Evolutionary conservation across 2,329 filamentous ascomycete species (phyloP).

Genomic region (Fusarium protoensiforme): DNA sequence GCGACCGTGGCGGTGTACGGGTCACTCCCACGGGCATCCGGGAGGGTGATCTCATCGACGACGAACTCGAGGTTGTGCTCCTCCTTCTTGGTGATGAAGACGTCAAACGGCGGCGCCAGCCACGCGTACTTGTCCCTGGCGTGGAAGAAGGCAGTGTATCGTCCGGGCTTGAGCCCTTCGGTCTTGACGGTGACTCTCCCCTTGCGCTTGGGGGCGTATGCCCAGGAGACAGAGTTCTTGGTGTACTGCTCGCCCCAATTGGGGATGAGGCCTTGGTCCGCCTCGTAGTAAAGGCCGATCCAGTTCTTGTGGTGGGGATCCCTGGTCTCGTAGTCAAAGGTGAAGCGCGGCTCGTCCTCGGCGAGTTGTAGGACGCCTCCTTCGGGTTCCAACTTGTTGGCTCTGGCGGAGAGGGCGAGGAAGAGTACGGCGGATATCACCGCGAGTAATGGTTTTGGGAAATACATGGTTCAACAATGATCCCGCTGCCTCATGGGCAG

Average conservation of each 20-base stretch:
- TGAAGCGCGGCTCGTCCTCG: constrained; percentile 22
- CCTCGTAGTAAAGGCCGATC: constrained; percentile 49
- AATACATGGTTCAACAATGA: not conserved
- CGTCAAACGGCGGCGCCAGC: constrained; percentile 46
- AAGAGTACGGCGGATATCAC: not conserved
- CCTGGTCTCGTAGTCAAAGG: constrained; percentile 47
- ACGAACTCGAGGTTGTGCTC: constrained; percentile 39
- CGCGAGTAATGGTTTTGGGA: not conserved
- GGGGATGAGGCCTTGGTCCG: constrained; percentile 46
- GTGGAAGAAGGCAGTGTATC: constrained; percentile 50
- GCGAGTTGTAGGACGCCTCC: not conserved
- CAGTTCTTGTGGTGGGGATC: constrained; percentile 47
- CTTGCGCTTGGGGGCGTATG: constrained; percentile 41
- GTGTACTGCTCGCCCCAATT: constrained; percentile 31
- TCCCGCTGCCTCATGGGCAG: not conserved
- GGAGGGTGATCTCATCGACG: constrained; percentile 42
- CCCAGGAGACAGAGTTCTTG: constrained; percentile 44
- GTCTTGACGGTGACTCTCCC: constrained; percentile 42
- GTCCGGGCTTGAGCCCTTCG: constrained; percentile 36
- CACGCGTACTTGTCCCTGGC: constrained; percentile 48
- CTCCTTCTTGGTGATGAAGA: constrained; percentile 31
- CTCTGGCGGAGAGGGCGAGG: not conserved
- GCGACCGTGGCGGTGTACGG: constrained; percentile 43
- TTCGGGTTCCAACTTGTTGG: not conserved
- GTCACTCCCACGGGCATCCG: constrained; percentile 48